phyloP scores from a whole-genome alignment of 306 rosid genomes.

The Hippophae tibetana region DNA sequence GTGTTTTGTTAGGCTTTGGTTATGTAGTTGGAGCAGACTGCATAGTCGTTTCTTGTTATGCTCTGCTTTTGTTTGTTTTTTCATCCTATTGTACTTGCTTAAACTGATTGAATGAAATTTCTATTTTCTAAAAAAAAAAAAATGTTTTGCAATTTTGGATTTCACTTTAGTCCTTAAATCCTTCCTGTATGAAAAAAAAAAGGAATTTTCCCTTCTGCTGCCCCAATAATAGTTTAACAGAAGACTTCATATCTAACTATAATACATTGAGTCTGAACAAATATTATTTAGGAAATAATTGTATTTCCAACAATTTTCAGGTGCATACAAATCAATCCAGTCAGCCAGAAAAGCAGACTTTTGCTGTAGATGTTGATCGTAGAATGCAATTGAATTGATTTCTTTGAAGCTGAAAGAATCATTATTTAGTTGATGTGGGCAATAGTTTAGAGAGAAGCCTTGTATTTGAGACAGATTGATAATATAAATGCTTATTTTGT shows the following conservation, averaged over 20 bases:
- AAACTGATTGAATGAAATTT: no score
- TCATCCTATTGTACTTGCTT: no score
- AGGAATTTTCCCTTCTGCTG: background rate
- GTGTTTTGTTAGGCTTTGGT: no score
- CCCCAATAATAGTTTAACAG: background rate
- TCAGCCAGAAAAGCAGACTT: slow-evolving; percentile 4
- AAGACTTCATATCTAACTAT: background rate
- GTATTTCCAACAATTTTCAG: background rate
- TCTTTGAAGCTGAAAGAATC: slow-evolving; percentile 16
- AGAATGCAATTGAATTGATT: slow-evolving; percentile 16
- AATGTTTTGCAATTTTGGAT: no score
- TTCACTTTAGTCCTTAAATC: no score
- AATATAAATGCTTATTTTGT: slow-evolving; percentile 18
- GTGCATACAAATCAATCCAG: slow-evolving; percentile 9
- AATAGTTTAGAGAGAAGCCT: slow-evolving; percentile 18
- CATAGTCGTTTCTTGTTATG: no score
- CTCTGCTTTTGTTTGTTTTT: no score
- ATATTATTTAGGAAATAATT: background rate
- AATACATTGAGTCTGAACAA: background rate
- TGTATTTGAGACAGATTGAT: slow-evolving; percentile 15
- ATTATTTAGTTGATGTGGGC: slow-evolving; percentile 14
- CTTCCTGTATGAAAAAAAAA: no score
- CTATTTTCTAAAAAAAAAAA: no score
- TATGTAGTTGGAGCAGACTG: no score
- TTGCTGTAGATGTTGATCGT: slow-evolving; percentile 9